Percentiles rank a stretch among this genome's conserved stretches.
These are phyloP conservation scores for Pseudozyma pruni DNA, from an alignment of 1,284 basidiomycete species.

Conservation along the genomic window DNA sequence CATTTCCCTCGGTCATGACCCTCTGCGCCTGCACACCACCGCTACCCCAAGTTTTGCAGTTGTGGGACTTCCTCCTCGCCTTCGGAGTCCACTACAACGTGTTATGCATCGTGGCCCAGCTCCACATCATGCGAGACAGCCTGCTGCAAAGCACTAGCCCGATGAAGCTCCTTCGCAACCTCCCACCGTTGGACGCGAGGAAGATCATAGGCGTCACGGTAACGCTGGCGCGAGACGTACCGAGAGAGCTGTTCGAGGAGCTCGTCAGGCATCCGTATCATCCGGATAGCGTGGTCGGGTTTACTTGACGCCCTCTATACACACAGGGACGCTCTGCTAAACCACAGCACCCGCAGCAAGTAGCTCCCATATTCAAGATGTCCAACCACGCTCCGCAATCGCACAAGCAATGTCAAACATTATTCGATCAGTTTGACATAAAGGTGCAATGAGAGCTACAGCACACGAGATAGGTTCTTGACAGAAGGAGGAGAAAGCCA, in stretches of 20 bases:
- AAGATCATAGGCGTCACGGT: conserved; percentile 91
- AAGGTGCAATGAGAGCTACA: conserved; percentile 1
- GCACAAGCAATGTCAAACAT: neutral
- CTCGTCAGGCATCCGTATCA: conserved; percentile 53
- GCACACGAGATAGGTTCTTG: neutral
- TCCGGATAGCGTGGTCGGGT: conserved; percentile 31
- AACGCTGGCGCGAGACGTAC: conserved; percentile 88
- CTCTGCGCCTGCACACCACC: conserved; percentile 96
- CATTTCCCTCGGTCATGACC: conserved; percentile 94
- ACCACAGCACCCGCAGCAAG: too few species aligned
- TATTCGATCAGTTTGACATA: conserved; percentile 2
- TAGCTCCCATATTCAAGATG: too few species aligned
- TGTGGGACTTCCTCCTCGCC: conserved; percentile 97
- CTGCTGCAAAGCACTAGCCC: conserved; percentile 87
- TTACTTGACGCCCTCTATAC: conserved; percentile 2
- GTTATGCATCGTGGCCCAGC: conserved; percentile 92
- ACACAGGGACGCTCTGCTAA: neutral
- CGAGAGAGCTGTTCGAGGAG: conserved; percentile 71
- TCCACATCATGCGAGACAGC: conserved; percentile 86
- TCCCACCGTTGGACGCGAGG: conserved; percentile 87
- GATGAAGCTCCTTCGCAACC: conserved; percentile 92
- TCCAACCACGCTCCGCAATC: too few species aligned
- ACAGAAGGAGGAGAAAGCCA: neutral
- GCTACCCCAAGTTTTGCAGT: conserved; percentile 86
- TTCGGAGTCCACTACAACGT: conserved; percentile 96